Evolutionary conservation across 2,329 filamentous ascomycete species (phyloP).

Genomic region (Venturia effusa): DNA sequence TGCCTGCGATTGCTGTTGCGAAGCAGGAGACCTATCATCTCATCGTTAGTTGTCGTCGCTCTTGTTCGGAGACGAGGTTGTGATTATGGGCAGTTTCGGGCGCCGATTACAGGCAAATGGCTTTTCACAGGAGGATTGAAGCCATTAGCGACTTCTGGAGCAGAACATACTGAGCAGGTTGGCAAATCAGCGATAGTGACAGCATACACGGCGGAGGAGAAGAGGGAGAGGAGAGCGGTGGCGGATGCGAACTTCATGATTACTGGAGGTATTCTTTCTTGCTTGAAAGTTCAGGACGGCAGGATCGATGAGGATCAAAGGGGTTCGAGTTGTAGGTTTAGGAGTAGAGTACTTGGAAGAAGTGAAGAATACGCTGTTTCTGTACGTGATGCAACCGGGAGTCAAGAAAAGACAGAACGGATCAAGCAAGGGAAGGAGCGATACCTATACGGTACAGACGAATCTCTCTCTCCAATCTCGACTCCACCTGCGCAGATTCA

Average conservation of each 20-base stretch:
- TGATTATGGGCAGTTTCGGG: background rate
- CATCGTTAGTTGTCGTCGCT: background rate
- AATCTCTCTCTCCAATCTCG: no score
- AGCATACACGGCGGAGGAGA: background rate
- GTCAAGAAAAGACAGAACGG: background rate
- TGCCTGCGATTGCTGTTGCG: slow-evolving; percentile 33
- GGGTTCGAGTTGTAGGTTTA: background rate
- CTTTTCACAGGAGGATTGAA: background rate
- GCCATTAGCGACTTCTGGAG: background rate
- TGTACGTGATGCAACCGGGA: background rate
- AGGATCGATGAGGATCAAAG: background rate
- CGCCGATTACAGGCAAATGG: background rate
- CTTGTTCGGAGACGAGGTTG: background rate
- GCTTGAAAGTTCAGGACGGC: background rate
- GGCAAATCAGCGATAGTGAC: slow-evolving; percentile 7
- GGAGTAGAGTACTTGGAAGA: background rate
- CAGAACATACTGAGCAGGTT: slow-evolving; percentile 9
- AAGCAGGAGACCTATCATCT: slow-evolving; percentile 36
- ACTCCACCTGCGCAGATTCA: background rate
- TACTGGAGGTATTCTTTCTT: background rate
- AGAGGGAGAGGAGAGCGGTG: slow-evolving; percentile 3
- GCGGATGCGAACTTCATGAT: slow-evolving; percentile 10
- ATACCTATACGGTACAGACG: background rate
- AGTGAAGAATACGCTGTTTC: background rate
- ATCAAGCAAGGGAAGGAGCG: background rate